These are phyloP conservation scores for Eucalyptus regnans DNA, from an alignment of 345 rosid species.

Conservation along the genomic window DNA sequence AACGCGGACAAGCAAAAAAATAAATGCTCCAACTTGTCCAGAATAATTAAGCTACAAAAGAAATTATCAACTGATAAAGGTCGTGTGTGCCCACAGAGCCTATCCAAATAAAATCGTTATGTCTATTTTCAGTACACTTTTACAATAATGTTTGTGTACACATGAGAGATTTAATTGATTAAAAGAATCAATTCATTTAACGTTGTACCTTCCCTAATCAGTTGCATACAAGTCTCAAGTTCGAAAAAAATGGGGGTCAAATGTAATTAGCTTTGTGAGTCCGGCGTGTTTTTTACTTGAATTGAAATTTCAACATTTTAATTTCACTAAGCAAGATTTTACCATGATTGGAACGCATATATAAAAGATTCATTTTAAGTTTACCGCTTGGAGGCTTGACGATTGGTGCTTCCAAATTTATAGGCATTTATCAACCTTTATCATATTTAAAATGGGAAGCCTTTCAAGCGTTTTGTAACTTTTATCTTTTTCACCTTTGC, in stretches of 20 bases:
- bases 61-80: no score
- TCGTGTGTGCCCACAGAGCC: not conserved
- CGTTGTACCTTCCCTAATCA: not conserved
- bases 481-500: not conserved
- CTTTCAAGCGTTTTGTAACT: conserved; percentile 74
- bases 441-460: conserved; percentile 76
- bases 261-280: not conserved
- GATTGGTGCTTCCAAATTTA: no score
- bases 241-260: not conserved
- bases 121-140: not conserved
- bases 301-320: not conserved
- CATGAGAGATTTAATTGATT: not conserved
- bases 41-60: not conserved
- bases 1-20: not conserved
- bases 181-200: not conserved
- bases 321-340: not conserved
- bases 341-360: not conserved
- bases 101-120: not conserved
- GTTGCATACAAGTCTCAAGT: not conserved
- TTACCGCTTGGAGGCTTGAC: not conserved
- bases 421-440: conserved; percentile 22
- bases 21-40: not conserved
- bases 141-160: not conserved
- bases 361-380: not conserved
- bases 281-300: not conserved